Conservation (phyloP, 495 filamentous ascomycete species). For the Penicillium canescens region DNA sequence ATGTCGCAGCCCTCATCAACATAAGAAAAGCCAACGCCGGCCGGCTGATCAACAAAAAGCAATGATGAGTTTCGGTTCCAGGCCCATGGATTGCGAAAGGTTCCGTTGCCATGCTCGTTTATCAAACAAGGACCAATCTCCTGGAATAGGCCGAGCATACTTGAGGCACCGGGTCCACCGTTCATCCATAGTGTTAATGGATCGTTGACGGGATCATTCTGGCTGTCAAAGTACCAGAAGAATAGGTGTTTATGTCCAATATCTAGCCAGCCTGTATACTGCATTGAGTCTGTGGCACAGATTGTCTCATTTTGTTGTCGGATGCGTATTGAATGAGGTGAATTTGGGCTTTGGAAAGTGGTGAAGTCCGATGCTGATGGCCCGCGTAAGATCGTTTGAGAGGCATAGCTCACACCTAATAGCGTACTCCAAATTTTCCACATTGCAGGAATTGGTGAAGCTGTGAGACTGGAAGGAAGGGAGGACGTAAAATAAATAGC, state of each 20-base stretch:
- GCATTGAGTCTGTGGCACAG: constrained; percentile 35
- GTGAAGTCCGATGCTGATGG: constrained; percentile 9
- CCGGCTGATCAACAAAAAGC: constrained; percentile 50
- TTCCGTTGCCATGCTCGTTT: constrained; percentile 39
- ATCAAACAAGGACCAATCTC: constrained; percentile 45
- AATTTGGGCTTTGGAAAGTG: constrained; percentile 20
- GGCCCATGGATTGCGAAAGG: constrained; percentile 43
- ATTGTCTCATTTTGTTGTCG: constrained; percentile 37
- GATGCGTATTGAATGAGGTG: constrained; percentile 39
- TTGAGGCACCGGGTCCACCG: constrained; percentile 45
- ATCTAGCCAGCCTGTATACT: constrained; percentile 44
- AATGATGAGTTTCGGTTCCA: constrained; percentile 48
- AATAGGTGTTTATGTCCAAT: constrained; percentile 49
- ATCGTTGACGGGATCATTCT: constrained; percentile 50
- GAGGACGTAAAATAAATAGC: too few relatives aligned
- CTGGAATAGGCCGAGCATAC: constrained; percentile 38
- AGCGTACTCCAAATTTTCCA: constrained; percentile 4
- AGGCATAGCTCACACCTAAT: constrained; percentile 6
- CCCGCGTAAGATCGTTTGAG: constrained; percentile 10
- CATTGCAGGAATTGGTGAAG: background rate
- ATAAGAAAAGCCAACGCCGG: constrained; percentile 46
- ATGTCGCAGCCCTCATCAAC: constrained; percentile 29
- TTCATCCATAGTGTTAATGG: constrained; percentile 62
- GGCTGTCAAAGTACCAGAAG: constrained; percentile 62
- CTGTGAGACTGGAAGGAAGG: too few relatives aligned